These are phyloP conservation scores for Alternaria alternata DNA, from an alignment of 2,329 filamentous ascomycete species.

Conservation along the genomic window DNA sequence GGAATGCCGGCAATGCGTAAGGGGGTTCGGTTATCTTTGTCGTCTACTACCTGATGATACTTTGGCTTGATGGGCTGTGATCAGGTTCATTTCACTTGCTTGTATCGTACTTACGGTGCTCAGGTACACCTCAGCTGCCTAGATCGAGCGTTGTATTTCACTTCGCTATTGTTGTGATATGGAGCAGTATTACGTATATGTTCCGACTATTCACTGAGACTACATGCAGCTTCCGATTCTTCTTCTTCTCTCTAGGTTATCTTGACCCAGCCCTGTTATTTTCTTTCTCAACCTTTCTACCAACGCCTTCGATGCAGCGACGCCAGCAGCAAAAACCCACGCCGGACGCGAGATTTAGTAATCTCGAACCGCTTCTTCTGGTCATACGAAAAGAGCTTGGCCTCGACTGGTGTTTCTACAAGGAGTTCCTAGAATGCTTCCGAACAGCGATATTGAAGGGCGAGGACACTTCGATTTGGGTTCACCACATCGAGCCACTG, in stretches of 20 bases:
- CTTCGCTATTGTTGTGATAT: neutral
- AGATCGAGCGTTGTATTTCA: no score
- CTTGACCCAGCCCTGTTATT: neutral
- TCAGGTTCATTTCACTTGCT: no score
- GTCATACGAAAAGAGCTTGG: constrained; percentile 21
- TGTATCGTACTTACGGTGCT: no score
- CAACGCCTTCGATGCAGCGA: neutral
- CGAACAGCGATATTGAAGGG: constrained; percentile 4
- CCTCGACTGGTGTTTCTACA: constrained; percentile 22
- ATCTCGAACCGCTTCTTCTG: constrained; percentile 11
- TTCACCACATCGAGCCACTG: constrained; percentile 22
- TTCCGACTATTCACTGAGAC: no score
- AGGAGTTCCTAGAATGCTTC: constrained; percentile 22
- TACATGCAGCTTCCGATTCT: neutral
- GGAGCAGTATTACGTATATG: neutral
- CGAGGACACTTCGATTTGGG: constrained; percentile 18
- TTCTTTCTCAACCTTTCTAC: neutral
- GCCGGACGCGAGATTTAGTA: neutral
- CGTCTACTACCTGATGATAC: neutral
- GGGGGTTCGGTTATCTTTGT: neutral
- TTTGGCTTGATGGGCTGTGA: neutral
- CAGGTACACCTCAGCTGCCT: neutral
- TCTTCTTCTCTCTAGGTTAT: no score
- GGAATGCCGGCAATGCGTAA: constrained; percentile 11
- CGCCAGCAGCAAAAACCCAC: neutral